These are phyloP conservation scores for Botryotinia narcissicola DNA, from an alignment of 2,329 filamentous ascomycete species.

Conservation along the genomic window DNA sequence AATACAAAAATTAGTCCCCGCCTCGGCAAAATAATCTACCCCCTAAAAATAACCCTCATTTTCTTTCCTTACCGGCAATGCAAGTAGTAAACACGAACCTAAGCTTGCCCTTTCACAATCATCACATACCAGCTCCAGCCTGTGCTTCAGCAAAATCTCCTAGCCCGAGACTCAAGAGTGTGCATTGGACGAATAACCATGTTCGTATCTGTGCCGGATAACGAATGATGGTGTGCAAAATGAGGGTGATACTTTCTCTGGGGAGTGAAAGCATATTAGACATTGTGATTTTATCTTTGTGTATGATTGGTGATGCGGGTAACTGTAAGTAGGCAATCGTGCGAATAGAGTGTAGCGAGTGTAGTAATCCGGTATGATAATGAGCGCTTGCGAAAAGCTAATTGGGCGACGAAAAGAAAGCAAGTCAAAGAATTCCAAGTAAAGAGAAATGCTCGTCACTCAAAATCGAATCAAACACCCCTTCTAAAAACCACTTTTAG, in stretches of 20 bases:
- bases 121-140: neutral
- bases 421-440: neutral
- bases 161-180: neutral
- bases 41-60: neutral
- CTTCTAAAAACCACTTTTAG: neutral
- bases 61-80: neutral
- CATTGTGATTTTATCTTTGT: neutral
- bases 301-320: neutral
- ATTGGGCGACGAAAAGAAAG: neutral
- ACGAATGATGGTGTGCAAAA: neutral
- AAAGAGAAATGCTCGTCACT: neutral
- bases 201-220: conserved; percentile 1
- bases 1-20: neutral
- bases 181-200: neutral
- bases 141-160: neutral
- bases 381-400: neutral
- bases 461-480: neutral
- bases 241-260: neutral
- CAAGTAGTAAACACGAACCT: neutral
- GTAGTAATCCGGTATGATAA: neutral
- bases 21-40: neutral
- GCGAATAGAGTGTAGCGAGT: neutral
- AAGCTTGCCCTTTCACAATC: neutral
- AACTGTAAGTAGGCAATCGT: neutral
- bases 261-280: neutral